phyloP scores from a whole-genome alignment of 2,329 filamentous ascomycete genomes.

The Colletotrichum neosansevieriae region DNA sequence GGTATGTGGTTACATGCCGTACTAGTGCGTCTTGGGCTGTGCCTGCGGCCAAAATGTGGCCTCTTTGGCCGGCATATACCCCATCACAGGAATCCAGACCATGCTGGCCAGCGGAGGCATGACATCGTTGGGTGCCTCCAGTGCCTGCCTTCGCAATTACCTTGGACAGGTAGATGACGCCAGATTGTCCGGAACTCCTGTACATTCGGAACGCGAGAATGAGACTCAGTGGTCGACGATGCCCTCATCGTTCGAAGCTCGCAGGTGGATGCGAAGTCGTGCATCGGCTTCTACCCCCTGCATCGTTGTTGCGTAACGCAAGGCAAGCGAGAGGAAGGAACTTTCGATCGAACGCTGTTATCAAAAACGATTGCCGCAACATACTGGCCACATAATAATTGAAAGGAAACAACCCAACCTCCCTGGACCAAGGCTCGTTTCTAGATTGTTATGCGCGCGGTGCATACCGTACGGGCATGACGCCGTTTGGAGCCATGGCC shows the following conservation, averaged over 20 bases:
- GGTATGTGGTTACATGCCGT: slow-evolving; percentile 37
- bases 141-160: background rate
- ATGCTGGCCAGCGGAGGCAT: background rate
- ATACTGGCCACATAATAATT: background rate
- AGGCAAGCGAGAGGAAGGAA: slow-evolving; percentile 15
- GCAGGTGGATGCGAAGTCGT: background rate
- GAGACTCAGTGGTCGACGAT: slow-evolving; percentile 3
- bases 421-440: slow-evolving; percentile 10
- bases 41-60: slow-evolving; percentile 29
- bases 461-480: slow-evolving; percentile 7
- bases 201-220: background rate
- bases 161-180: slow-evolving; percentile 17
- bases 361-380: slow-evolving; percentile 6
- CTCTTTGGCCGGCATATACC: slow-evolving; percentile 24
- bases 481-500: slow-evolving; percentile 14
- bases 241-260: background rate
- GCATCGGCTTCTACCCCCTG: slow-evolving; percentile 8
- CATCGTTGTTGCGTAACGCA: slow-evolving; percentile 12
- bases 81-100: slow-evolving; percentile 14
- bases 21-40: slow-evolving; percentile 30
- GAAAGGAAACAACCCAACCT: background rate
- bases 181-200: background rate
- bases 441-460: slow-evolving; percentile 8
- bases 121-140: slow-evolving; percentile 1
- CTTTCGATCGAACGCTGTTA: slow-evolving; percentile 17